Evolutionary conservation across 495 filamentous ascomycete genomes (phyloP).

Genomic region (Penicillium steckii): DNA sequence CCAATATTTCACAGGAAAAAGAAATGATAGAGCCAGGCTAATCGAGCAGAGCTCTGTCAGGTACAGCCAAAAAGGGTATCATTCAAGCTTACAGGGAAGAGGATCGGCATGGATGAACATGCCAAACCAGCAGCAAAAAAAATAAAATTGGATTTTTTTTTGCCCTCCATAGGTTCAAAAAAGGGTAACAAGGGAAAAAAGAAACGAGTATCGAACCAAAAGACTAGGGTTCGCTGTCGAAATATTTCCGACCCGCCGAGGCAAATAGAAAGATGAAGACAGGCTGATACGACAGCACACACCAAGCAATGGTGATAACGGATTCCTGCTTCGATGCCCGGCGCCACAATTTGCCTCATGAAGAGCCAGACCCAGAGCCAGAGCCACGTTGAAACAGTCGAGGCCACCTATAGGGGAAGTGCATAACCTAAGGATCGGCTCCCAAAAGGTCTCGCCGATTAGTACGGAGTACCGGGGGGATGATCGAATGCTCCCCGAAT

Average conservation of each 20-base stretch:
- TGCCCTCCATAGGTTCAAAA: conserved; percentile 5
- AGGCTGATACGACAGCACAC: conserved; percentile 31
- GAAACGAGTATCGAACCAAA: conserved; percentile 12
- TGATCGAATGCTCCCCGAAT: conserved; percentile 21
- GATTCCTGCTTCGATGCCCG: conserved; percentile 29
- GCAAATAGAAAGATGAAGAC: conserved; percentile 18
- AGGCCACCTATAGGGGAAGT: conserved; percentile 26
- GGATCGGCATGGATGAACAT: neutral
- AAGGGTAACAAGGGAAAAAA: conserved; percentile 7
- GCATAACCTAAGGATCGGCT: conserved; percentile 9
- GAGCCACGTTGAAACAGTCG: conserved; percentile 27
- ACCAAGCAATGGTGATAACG: conserved; percentile 31
- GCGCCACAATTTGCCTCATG: conserved; percentile 24
- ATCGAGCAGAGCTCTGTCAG: conserved; percentile 28
- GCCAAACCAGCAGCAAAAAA: conserved; percentile 10
- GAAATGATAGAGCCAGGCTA: conserved; percentile 20
- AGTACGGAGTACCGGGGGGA: conserved; percentile 21
- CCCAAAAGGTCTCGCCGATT: conserved; percentile 1
- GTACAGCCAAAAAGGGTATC: conserved; percentile 23
- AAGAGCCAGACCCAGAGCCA: too few species aligned
- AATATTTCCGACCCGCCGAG: conserved; percentile 28
- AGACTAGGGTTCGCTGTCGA: conserved; percentile 27
- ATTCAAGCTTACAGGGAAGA: conserved; percentile 23
- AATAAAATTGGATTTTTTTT: too few species aligned
- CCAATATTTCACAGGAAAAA: conserved; percentile 30